Evolutionary conservation across 192 early-diverging fungal species (phyloP).

Genomic region (Chytriomyces hyalinus): DNA sequence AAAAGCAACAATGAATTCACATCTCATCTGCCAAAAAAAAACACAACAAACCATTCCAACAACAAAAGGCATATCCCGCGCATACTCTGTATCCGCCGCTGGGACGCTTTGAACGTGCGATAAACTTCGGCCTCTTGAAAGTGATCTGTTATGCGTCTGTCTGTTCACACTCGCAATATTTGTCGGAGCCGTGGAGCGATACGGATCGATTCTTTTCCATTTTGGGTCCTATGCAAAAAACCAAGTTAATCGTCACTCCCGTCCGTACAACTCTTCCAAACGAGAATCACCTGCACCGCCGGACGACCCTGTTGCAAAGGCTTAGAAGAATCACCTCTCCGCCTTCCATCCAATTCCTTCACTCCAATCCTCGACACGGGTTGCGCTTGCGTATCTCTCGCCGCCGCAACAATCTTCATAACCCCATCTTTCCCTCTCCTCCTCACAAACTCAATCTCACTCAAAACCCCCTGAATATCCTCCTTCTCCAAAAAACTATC

Average conservation of each 20-base stretch:
- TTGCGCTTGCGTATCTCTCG: not conserved
- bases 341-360: not conserved
- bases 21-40: not conserved
- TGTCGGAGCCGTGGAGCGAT: slow-evolving; percentile 7
- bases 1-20: slow-evolving; percentile 4
- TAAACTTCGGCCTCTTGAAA: not conserved
- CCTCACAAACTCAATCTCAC: slow-evolving; percentile 40
- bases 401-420: slow-evolving; percentile 17
- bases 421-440: slow-evolving; percentile 27
- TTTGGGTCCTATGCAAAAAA: slow-evolving; percentile 20
- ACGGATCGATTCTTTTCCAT: slow-evolving; percentile 29
- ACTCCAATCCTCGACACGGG: not conserved
- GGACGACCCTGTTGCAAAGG: not conserved
- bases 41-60: slow-evolving; percentile 54
- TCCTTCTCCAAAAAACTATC: slow-evolving; percentile 36
- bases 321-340: not conserved
- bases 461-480: slow-evolving; percentile 32
- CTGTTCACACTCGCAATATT: not conserved
- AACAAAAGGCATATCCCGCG: slow-evolving; percentile 61
- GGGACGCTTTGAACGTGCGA: not conserved
- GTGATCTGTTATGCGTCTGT: slow-evolving; percentile 20
- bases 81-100: slow-evolving; percentile 13
- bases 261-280: not conserved
- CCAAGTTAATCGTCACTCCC: not conserved
- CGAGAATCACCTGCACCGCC: not conserved